phyloP scores from a whole-genome alignment of 768 basidiomycete genomes.

The Tylopilus intermedius region DNA sequence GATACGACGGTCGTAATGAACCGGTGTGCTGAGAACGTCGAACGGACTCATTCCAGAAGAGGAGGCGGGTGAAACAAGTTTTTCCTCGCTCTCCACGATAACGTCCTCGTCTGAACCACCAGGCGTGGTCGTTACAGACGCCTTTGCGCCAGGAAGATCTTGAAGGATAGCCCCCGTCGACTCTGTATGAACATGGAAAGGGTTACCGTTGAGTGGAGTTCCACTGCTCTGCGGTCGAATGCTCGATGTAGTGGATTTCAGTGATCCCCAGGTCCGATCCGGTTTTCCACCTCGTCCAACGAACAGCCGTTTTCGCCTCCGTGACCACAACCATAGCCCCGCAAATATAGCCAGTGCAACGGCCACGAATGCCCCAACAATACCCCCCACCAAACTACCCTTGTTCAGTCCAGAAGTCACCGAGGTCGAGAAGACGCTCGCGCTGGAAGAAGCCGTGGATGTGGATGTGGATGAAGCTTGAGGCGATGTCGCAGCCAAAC shows the following conservation, averaged over 20 bases:
- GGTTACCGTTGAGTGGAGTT: not conserved
- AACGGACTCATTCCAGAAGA: constrained; percentile 14
- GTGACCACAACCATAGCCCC: constrained; percentile 30
- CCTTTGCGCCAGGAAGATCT: constrained; percentile 10
- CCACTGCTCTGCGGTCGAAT: constrained; percentile 4
- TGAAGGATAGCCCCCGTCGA: constrained; percentile 19
- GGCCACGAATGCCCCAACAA: constrained; percentile 42
- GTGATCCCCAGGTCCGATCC: constrained; percentile 26
- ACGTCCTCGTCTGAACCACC: constrained; percentile 23
- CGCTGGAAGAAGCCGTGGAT: constrained; percentile 8
- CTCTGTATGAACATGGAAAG: constrained; percentile 21
- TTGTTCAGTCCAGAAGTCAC: constrained; percentile 30
- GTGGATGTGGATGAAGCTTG: constrained; percentile 3
- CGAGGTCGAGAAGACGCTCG: constrained; percentile 13
- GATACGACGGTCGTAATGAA: constrained; percentile 14
- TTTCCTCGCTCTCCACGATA: constrained; percentile 18
- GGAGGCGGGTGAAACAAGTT: constrained; percentile 16
- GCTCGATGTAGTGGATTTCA: constrained; percentile 21
- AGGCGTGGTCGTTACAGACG: constrained; percentile 14
- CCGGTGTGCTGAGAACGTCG: constrained; percentile 19
- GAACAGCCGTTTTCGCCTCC: constrained; percentile 14
- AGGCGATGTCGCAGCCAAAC: constrained; percentile 21
- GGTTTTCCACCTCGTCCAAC: constrained; percentile 27
- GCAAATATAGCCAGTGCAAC: constrained; percentile 31
- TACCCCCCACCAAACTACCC: constrained; percentile 48